phyloP scores from a whole-genome alignment of 345 rosid genomes.

The Turritis glabra region DNA sequence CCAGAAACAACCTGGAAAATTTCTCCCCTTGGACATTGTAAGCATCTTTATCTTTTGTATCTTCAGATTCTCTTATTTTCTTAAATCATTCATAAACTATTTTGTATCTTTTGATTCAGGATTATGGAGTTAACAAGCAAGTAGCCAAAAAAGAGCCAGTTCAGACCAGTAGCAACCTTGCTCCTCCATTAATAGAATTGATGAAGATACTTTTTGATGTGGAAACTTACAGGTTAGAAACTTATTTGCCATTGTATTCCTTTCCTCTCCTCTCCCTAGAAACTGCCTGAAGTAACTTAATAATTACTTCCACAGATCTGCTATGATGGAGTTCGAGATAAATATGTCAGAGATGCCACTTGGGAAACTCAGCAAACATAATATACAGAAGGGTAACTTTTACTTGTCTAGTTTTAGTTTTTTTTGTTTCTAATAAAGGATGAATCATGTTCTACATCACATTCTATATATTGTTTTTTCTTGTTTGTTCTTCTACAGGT shows the following conservation, averaged over 20 bases:
- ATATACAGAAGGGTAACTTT: slow-evolving; percentile 76
- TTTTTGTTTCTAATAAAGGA: background rate
- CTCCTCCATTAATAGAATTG: slow-evolving; percentile 68
- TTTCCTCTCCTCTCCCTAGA: slow-evolving; percentile 19
- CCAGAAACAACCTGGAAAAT: slow-evolving; percentile 82
- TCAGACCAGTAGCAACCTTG: slow-evolving; percentile 59
- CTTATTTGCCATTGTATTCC: slow-evolving; percentile 8
- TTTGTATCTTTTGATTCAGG: slow-evolving; percentile 49
- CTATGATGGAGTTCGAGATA: slow-evolving; percentile 97
- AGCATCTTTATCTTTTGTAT: slow-evolving; percentile 21
- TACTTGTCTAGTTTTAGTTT: slow-evolving; percentile 2
- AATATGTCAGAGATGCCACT: slow-evolving; percentile 99
- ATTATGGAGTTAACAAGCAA: slow-evolving; percentile 84
- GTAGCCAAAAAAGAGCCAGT: slow-evolving; percentile 45
- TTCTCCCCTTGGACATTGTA: slow-evolving; percentile 93
- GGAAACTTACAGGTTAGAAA: slow-evolving; percentile 75
- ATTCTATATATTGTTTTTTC: background rate
- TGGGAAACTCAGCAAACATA: slow-evolving; percentile 89
- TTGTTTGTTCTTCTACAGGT: slow-evolving; percentile 49
- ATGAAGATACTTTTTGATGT: slow-evolving; percentile 92
- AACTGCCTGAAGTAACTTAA: slow-evolving; percentile 1
- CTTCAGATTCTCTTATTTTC: background rate
- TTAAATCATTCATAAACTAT: background rate
- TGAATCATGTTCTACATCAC: slow-evolving; percentile 4
- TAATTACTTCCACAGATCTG: slow-evolving; percentile 62